A percentile compares a stretch with the other conserved stretches of the same genome.
Evolutionary conservation across 306 rosid species (phyloP).

Genomic region (Corylus avellana): DNA sequence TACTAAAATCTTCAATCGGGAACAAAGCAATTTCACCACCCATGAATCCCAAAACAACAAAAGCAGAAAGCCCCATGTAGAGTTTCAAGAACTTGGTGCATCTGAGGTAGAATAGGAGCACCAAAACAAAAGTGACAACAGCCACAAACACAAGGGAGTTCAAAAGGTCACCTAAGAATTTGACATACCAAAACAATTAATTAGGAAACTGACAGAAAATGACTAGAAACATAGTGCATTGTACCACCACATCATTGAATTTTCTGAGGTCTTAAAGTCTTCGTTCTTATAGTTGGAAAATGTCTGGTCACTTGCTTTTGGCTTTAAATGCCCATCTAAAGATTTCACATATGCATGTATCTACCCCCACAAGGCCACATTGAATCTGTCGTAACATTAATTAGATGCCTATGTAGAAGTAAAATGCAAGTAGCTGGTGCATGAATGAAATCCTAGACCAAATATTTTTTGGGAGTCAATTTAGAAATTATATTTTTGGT

Average conservation of each 20-base stretch:
- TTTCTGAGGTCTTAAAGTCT: neutral
- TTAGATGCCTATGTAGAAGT: too few species aligned
- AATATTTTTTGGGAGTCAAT: too few species aligned
- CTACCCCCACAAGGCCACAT: too few species aligned
- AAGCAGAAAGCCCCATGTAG: slow-evolving; percentile 86
- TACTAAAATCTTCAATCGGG: slow-evolving; percentile 45
- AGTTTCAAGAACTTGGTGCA: slow-evolving; percentile 72
- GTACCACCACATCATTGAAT: neutral
- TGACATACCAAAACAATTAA: slow-evolving; percentile 14
- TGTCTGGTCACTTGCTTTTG: neutral
- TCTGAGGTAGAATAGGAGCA: slow-evolving; percentile 79
- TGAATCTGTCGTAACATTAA: too few species aligned
- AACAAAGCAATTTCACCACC: slow-evolving; percentile 68
- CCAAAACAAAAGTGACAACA: slow-evolving; percentile 64
- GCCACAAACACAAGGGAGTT: slow-evolving; percentile 77
- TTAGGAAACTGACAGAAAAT: too few species aligned
- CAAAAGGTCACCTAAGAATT: slow-evolving; percentile 74
- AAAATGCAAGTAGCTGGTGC: neutral
- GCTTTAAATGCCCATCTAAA: neutral
- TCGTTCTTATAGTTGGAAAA: neutral
- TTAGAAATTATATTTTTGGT: neutral
- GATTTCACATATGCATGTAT: neutral
- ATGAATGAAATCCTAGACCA: neutral
- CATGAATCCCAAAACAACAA: slow-evolving; percentile 68
- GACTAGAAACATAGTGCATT: too few species aligned